Conservation (phyloP, 2,329 filamentous ascomycete genomes). For the Sclerotinia nivalis region DNA sequence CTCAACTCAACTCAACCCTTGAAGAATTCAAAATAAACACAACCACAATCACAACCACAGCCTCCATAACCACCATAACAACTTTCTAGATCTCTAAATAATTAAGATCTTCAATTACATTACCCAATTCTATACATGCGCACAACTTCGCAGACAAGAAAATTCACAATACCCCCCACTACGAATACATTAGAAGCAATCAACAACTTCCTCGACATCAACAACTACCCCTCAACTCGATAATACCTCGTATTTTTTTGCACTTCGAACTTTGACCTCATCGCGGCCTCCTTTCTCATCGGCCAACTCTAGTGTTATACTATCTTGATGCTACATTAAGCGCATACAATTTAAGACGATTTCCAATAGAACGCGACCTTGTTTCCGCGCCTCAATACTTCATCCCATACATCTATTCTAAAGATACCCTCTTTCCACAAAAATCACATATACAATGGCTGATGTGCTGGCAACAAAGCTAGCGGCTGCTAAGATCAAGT, state of each 20-base stretch:
- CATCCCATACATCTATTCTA: conserved; percentile 8
- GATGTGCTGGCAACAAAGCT: conserved; percentile 56
- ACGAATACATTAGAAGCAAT: conserved; percentile 20
- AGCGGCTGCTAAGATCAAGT: conserved; percentile 54
- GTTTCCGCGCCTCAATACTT: conserved; percentile 16
- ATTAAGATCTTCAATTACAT: conserved; percentile 18
- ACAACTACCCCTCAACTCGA: conserved; percentile 24
- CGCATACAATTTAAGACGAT: conserved; percentile 20
- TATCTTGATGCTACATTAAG: conserved; percentile 23
- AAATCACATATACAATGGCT: conserved; percentile 44
- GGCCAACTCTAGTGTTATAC: conserved; percentile 10
- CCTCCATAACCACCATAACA: background rate
- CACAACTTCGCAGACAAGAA: conserved; percentile 25
- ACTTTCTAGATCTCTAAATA: conserved; percentile 10
- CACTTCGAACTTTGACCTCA: background rate
- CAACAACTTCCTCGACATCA: conserved; percentile 8
- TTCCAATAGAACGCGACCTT: conserved; percentile 19
- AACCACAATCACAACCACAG: conserved; percentile 1
- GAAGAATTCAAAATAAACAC: conserved; percentile 6
- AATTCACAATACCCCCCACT: conserved; percentile 11
- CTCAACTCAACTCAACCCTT: conserved; percentile 14
- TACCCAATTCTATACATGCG: conserved; percentile 30
- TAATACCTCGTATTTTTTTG: conserved; percentile 7
- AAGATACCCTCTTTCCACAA: conserved; percentile 7
- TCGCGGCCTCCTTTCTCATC: background rate